These are phyloP conservation scores for Exserohilum turcica DNA, from an alignment of 2,329 filamentous ascomycete genomes.

Conservation along the genomic window DNA sequence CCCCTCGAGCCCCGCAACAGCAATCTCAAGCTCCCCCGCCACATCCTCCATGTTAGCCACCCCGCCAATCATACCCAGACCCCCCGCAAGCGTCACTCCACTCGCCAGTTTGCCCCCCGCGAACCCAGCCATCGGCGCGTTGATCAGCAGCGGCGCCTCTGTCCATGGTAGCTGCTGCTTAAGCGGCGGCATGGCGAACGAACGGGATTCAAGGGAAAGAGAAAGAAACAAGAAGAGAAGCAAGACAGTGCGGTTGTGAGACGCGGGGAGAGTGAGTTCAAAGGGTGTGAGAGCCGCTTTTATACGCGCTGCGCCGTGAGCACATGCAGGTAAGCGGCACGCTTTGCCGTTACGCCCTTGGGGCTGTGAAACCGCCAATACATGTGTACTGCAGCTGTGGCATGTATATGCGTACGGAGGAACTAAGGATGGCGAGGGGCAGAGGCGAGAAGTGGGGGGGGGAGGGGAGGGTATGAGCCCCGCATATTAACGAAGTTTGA, in stretches of 20 bases:
- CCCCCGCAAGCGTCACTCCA: slow-evolving; percentile 62
- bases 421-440: background rate
- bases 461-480: background rate
- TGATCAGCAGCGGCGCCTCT: slow-evolving; percentile 60
- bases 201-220: too few relatives aligned
- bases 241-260: too few relatives aligned
- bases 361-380: too few relatives aligned
- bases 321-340: background rate
- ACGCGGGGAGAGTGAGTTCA: background rate
- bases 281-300: background rate
- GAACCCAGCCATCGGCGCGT: slow-evolving; percentile 72
- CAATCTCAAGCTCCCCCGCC: slow-evolving; percentile 34
- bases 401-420: too few relatives aligned
- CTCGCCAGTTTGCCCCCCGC: slow-evolving; percentile 61
- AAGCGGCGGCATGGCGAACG: slow-evolving; percentile 20
- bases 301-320: background rate
- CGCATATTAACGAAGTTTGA: too few relatives aligned
- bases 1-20: slow-evolving; percentile 19
- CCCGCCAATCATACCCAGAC: slow-evolving; percentile 52
- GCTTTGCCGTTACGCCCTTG: background rate
- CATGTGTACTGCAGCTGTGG: too few relatives aligned
- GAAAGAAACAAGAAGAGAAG: background rate
- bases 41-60: slow-evolving; percentile 44
- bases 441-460: background rate
- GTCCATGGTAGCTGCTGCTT: slow-evolving; percentile 57